phyloP scores from a whole-genome alignment of 495 filamentous ascomycete genomes.

The Trichocladium antarcticum region DNA sequence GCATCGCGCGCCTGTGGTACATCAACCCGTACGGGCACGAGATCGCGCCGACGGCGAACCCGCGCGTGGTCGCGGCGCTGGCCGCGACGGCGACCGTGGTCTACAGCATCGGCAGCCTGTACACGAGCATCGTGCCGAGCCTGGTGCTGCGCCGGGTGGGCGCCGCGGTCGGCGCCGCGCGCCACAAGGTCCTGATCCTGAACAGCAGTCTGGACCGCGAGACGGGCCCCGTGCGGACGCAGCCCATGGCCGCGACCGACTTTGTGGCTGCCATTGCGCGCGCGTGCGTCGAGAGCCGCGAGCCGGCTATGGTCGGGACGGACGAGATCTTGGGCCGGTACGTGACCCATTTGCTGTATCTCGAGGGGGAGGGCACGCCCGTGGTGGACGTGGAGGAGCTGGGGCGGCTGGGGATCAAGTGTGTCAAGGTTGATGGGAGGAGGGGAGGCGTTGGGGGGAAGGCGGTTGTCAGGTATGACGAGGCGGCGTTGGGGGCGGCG shows the following conservation, averaged over 20 bases:
- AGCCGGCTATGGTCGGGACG: conserved; percentile 37
- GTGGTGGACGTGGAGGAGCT: conserved; percentile 56
- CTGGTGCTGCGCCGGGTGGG: conserved; percentile 59
- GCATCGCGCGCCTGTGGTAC: conserved; percentile 83
- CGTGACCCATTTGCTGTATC: conserved; percentile 74
- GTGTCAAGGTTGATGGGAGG: conserved; percentile 63
- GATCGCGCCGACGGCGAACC: conserved; percentile 71
- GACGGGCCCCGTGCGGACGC: conserved; percentile 49
- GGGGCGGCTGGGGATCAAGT: conserved; percentile 57
- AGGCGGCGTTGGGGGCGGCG: conserved; percentile 59
- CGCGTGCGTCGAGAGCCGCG: conserved; percentile 41
- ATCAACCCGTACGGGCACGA: conserved; percentile 93
- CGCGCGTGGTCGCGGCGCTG: conserved; percentile 60
- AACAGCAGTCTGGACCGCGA: conserved; percentile 79
- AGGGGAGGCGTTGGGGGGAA: conserved; percentile 34
- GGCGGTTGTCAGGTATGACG: conserved; percentile 61
- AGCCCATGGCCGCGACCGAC: conserved; percentile 57
- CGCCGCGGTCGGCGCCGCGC: conserved; percentile 38
- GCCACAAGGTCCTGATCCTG: conserved; percentile 73
- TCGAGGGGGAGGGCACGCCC: conserved; percentile 59
- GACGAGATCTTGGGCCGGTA: conserved; percentile 39
- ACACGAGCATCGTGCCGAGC: conserved; percentile 67
- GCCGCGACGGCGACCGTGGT: conserved; percentile 54
- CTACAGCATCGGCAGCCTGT: conserved; percentile 84
- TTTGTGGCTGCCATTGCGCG: conserved; percentile 69